phyloP scores from a whole-genome alignment of 2,329 filamentous ascomycete species.

The Fusarium liriodendri region DNA sequence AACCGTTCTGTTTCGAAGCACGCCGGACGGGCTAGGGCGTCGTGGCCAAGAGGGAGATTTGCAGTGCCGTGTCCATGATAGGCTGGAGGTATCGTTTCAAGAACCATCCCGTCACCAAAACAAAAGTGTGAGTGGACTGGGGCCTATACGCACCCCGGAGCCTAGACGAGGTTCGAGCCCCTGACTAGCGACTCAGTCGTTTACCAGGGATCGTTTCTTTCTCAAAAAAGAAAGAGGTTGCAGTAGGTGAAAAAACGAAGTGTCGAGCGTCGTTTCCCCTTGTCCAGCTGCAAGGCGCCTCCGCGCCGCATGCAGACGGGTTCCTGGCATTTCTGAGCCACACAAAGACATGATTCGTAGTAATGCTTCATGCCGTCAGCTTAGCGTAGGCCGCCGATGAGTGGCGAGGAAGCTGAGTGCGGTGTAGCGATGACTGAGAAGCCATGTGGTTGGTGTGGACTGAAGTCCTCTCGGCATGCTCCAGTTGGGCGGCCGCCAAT shows the following conservation, averaged over 20 bases:
- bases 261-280: constrained; percentile 23
- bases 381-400: constrained; percentile 42
- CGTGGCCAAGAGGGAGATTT: constrained; percentile 37
- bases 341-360: constrained; percentile 22
- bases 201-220: constrained; percentile 21
- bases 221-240: constrained; percentile 10
- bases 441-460: constrained; percentile 29
- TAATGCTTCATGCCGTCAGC: constrained; percentile 27
- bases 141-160: constrained; percentile 33
- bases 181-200: constrained; percentile 39
- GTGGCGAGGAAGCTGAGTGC: constrained; percentile 38
- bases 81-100: constrained; percentile 46
- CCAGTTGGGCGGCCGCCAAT: constrained; percentile 43
- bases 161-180: constrained; percentile 36
- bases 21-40: constrained; percentile 49
- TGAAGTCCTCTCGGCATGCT: constrained; percentile 26
- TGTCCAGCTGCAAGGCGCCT: constrained; percentile 33
- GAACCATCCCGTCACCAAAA: constrained; percentile 40
- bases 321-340: constrained; percentile 23
- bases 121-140: constrained; percentile 38
- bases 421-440: constrained; percentile 32
- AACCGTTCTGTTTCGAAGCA: constrained; percentile 53
- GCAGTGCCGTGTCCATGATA: constrained; percentile 44
- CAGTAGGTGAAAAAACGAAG: constrained; percentile 7
- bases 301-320: constrained; percentile 12